Percentiles rank a stretch among this genome's conserved stretches.
These are phyloP conservation scores for Xylaria cubensis DNA, from an alignment of 495 filamentous ascomycete genomes.

Conservation along the genomic window DNA sequence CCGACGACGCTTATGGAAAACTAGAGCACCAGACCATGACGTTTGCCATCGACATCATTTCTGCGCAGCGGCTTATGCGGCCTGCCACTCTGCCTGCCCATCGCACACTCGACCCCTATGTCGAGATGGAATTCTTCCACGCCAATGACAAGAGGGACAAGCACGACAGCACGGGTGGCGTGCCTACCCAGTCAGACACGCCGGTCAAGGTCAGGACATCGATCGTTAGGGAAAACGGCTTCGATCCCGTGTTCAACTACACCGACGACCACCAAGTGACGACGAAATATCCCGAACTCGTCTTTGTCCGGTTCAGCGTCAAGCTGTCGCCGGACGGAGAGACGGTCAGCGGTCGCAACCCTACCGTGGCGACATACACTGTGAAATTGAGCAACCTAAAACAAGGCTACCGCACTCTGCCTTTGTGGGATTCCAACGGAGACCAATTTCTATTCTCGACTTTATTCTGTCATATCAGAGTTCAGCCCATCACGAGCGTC, in stretches of 20 bases:
- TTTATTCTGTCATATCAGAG: slow-evolving; percentile 85
- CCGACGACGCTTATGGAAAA: slow-evolving; percentile 56
- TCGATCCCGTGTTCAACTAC: slow-evolving; percentile 81
- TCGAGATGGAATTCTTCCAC: slow-evolving; percentile 92
- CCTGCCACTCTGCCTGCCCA: slow-evolving; percentile 72
- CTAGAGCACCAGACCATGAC: slow-evolving; percentile 76
- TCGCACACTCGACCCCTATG: slow-evolving; percentile 84
- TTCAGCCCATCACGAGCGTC: slow-evolving; percentile 59
- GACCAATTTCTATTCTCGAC: slow-evolving; percentile 95
- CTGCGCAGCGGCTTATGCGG: slow-evolving; percentile 90
- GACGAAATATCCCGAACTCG: slow-evolving; percentile 89
- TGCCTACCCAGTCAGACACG: slow-evolving; percentile 65
- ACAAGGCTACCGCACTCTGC: slow-evolving; percentile 94
- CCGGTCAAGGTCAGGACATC: slow-evolving; percentile 74
- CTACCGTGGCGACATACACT: slow-evolving; percentile 81
- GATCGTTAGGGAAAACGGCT: slow-evolving; percentile 84
- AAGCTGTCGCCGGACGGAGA: slow-evolving; percentile 78
- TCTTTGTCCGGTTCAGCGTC: slow-evolving; percentile 94
- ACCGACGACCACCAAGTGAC: slow-evolving; percentile 77
- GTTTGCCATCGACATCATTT: slow-evolving; percentile 88
- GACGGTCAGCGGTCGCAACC: slow-evolving; percentile 61
- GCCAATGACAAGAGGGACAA: slow-evolving; percentile 83
- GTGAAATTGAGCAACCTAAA: slow-evolving; percentile 89
- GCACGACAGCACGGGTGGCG: slow-evolving; percentile 51
- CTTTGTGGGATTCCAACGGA: slow-evolving; percentile 86